Conservation (phyloP, 169 alveolate species). For the Cystoisospora suis region DNA sequence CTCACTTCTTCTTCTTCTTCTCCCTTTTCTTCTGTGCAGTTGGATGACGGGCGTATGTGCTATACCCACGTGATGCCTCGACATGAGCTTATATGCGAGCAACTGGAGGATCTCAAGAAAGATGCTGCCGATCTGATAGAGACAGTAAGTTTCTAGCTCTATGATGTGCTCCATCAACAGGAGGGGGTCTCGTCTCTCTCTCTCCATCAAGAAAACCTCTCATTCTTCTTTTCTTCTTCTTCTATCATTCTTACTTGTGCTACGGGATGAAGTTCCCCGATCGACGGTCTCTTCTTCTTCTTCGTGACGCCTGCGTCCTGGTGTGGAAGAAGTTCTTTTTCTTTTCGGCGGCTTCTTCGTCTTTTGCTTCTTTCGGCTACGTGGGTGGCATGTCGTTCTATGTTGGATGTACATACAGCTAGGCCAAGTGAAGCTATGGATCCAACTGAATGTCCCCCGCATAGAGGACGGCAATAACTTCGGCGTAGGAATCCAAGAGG, state of each 20-base stretch:
- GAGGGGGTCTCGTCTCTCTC: background rate
- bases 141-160: slow-evolving; percentile 54
- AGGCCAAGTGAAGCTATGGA: slow-evolving; percentile 87
- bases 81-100: slow-evolving; percentile 81
- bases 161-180: background rate
- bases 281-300: too few species aligned
- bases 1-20: background rate
- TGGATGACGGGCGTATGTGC: slow-evolving; percentile 65
- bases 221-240: background rate
- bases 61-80: slow-evolving; percentile 76
- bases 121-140: slow-evolving; percentile 88
- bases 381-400: too few species aligned
- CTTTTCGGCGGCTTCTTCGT: too few species aligned
- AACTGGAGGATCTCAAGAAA: slow-evolving; percentile 77
- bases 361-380: too few species aligned
- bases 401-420: slow-evolving; percentile 56
- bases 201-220: background rate
- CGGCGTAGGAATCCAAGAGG: slow-evolving; percentile 91
- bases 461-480: slow-evolving; percentile 91
- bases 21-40: slow-evolving; percentile 23
- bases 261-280: too few species aligned
- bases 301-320: too few species aligned
- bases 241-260: background rate
- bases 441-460: slow-evolving; percentile 87
- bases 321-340: too few species aligned